Base-by-base conservation (phyloP, 768 basidiomycete genomes). In the Clitopilus passeckerianus region DNA sequence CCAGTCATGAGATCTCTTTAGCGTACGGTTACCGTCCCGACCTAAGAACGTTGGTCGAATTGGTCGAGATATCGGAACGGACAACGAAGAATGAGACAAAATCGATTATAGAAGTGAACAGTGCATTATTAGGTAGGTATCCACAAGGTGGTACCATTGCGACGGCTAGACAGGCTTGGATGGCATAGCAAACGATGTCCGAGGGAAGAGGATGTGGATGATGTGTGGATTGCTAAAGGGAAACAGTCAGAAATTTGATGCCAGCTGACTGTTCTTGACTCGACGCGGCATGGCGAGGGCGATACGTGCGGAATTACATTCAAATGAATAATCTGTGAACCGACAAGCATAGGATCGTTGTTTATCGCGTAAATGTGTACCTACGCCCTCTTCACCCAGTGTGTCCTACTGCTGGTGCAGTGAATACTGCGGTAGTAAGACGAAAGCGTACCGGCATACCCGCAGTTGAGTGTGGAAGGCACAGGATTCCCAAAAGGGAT, bases 181-280 rank as follows among this genome's bases (percentile, higher is more conserved):
- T 50, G 46, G n/a, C 46, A 20, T 50, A 23, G 46, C 46, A 22
- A 23, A 22, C 22, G 18, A 50, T 50, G 46, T 41, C 46, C 46
- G 46, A 50, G 46, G 46, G 46, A 50, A 50, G 22, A 50, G 46
- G 46, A 50, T 20, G 46, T 50, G 46, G 46, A 50, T 50, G 46
- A 50, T 50, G 46, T 50, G 46, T 50, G 46, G 46, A 18, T 50
- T 50, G 46, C 46, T 50, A 50, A 50, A 50, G 46, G 46, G 46
- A 50, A 30, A 50, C 46, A 50, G 46, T 50, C 46, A 23, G 46
- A 50, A 50, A 50, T 4, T 50, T 50, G 46, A 50, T 50, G 46
- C 46, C 22, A 22, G 46, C 46, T 50, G 46, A 50, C 46, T 50
- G 20, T n/a, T 18, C 15, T 50, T 50, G 46, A 50, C 46, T 50